phyloP scores from a whole-genome alignment of 345 rosid species.

The Corchorus olitorius region DNA sequence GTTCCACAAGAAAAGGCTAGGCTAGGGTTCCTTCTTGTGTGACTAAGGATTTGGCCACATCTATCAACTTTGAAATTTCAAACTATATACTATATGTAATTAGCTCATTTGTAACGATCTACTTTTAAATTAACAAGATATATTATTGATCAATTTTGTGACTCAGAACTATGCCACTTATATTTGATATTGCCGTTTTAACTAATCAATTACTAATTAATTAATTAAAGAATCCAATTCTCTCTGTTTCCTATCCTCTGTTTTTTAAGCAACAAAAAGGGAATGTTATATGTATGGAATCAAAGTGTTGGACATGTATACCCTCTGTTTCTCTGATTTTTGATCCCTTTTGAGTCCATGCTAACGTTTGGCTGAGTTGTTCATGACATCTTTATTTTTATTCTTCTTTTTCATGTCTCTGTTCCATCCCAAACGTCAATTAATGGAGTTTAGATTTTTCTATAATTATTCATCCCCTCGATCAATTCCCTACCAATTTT shows the following conservation, averaged over 20 bases:
- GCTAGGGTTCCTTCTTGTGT: not conserved
- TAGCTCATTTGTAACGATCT: too few species aligned
- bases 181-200: not conserved
- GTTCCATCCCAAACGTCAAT: too few species aligned
- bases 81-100: too few species aligned
- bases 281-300: too few species aligned
- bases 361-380: not conserved
- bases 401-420: not conserved
- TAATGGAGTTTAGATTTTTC: too few species aligned
- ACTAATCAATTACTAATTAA: not conserved
- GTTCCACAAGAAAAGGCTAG: not conserved
- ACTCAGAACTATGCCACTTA: not conserved
- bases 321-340: not conserved
- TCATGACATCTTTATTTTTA: not conserved
- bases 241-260: not conserved
- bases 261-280: too few species aligned
- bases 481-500: too few species aligned
- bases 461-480: too few species aligned
- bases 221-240: not conserved
- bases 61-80: not conserved
- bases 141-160: not conserved
- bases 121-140: not conserved
- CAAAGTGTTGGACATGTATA: not conserved
- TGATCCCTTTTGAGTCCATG: not conserved
- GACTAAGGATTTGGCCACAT: not conserved